phyloP scores from a whole-genome alignment of 176 grass and related monocot genomes.

The Carex littledalei region DNA sequence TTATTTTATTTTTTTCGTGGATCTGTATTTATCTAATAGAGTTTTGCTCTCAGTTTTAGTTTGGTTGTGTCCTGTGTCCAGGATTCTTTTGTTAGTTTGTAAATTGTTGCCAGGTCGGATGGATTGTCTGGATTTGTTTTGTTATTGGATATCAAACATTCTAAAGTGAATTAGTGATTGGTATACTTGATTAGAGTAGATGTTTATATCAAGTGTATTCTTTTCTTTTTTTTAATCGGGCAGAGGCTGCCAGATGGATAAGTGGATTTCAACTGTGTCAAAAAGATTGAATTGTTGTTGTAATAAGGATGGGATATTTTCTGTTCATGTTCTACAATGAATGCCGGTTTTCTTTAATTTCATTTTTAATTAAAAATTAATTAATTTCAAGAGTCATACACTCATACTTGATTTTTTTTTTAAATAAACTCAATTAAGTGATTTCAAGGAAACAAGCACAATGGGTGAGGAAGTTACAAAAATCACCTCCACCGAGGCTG shows the following conservation, averaged over 20 bases:
- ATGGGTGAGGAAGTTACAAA: too few relatives aligned
- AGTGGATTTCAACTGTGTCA: not conserved
- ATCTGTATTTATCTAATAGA: not conserved
- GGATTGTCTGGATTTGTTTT: not conserved
- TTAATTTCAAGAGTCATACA: not conserved
- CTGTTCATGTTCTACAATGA: not conserved
- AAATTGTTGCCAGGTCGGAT: not conserved
- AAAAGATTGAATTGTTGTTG: not conserved
- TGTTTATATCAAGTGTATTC: not conserved
- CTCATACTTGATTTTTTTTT: too few relatives aligned
- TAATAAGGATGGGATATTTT: not conserved
- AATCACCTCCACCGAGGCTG: too few relatives aligned
- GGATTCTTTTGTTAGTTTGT: conserved; percentile 11
- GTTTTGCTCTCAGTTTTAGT: not conserved
- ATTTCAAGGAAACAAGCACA: too few relatives aligned
- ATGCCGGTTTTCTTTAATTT: not conserved
- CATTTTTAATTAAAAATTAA: too few relatives aligned
- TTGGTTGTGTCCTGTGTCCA: not conserved
- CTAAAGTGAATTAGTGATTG: not conserved
- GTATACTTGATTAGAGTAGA: not conserved
- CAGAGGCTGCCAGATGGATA: too few relatives aligned
- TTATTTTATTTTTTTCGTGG: not conserved
- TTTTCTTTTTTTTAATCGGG: too few relatives aligned
- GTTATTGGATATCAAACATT: not conserved
- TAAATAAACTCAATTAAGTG: too few relatives aligned